Evolutionary conservation across 1,284 basidiomycete genomes (phyloP), one percentile per base, ranked within the genome.

Genomic region (Macrocystidia cucumis): DNA sequence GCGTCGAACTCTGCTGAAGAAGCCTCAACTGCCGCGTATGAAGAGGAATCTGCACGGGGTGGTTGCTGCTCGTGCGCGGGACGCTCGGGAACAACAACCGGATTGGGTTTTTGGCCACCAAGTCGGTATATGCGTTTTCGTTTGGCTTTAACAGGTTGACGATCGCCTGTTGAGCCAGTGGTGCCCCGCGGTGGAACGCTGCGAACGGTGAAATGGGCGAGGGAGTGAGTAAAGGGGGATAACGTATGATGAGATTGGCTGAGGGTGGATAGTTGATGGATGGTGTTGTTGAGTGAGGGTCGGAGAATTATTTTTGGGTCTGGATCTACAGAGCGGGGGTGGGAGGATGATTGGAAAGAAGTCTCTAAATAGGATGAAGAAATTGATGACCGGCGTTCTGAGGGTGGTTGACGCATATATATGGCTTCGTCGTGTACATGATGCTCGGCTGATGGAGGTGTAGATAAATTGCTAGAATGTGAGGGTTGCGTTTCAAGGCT

Each of bases 191-290:
- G 84, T 1, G 86, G 90, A 24, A 84, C 84, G 42, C 83, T 88
- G 16, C 91, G 73, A 2, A 93, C 89, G 3, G 90, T 89, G 53
- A 92, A 92, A 59, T 95, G 91, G 43, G 86, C 80, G 29, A 91
- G 68, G 4, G 81, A 81, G 32, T 89, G 74, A 7, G 91, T 93
- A 56, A 91, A 95, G 0, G 91, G 91, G 1, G 85, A 90, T 2
- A 96, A 64, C 0, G 91, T 96, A 51, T 93, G 91, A 47, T 93
- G 89, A 2, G 88, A 90, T 44, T 83, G 73, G 14, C 77, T 82
- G 37, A 96, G 73, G 2, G 86, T 87, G 12, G 86, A 82, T 12
- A 96, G 66, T 43, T 92, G 86, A 32, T 83, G 84, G 14, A 93
- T 69, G 5, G 78, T 76, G 48, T 79, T 79, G 62, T 86, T 89